Evolutionary conservation across 805 yeast genomes (phyloP), one percentile per base, ranked within the genome.

Genomic region (Yarrowia divulgata): DNA sequence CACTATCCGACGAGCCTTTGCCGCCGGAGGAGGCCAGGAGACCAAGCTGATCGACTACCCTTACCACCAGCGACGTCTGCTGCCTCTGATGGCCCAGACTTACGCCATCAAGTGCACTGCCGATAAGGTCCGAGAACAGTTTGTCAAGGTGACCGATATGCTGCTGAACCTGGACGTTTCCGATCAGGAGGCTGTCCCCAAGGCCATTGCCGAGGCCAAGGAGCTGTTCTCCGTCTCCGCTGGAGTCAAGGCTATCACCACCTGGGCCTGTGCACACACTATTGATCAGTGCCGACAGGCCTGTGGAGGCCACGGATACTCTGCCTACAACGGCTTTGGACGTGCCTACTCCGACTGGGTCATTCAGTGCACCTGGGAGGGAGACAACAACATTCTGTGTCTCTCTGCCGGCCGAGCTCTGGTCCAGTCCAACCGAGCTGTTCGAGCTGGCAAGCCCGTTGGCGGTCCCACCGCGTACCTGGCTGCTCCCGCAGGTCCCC

Each of bases 361-460:
- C 18, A 97, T 93, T 50, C 97, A 93, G 81, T 93, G 97, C 79
- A 93, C 97, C 19, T 93, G 97, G 97, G 98, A 93, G 81, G 98
- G 98, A 79, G 97, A 93, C 80, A 93, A 93, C 81, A 93, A 88
- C 76, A 88, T 93, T 57, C 83, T 93, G 72, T 90, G 93, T 2
- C 86, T 91, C 79, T 88, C 91, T 67, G 87, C 91, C 70, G 98
- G 97, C 69, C 88, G 94, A 77, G 87, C 95, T 35, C 82, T 88
- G 37, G 81, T 88, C 70, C 88, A 85, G 77, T 79, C 80, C 67
- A 81, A 81, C 35, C 75, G 79, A 63, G 73, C 73, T 7, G 72
- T 79, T 35, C 77, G 79, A 64, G 78, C 80, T 66, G 84, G 83
- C 62, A 81, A 82, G 75, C 74, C 72, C 49, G 81, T 83, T 34